Base-by-base conservation (phyloP, 169 alveolate species). In the Babesia bovis region DNA sequence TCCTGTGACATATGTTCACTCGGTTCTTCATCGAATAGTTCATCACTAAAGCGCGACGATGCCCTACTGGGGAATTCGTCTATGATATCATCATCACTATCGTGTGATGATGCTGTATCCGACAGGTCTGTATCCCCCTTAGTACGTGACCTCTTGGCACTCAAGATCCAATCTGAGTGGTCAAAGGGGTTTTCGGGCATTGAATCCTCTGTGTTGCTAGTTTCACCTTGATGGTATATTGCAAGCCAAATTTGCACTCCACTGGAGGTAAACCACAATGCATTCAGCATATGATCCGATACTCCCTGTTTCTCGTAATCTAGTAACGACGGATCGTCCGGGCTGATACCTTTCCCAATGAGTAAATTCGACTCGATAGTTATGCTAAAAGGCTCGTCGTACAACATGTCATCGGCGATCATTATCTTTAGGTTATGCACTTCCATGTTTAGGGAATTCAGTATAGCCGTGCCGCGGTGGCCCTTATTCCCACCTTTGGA, bases 371-470 rank as follows among this genome's bases (percentile, higher is more conserved):
- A 67, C 45, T 60, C 67, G 38, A 78, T 56, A n/a, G 73, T 71
- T 19, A 78, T 56, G 17, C 83, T 10, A 56, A 78, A 78, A 30
- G 87, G 83, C 15, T 51, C 71, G 36, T 49, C 60, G 36, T 78
- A 69, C 12, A 78, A 28, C 15, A 78, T 36, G 55, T 78, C 66
- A 59, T 78, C 87, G 47, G 71, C 49, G 60, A 78, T 51, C 38
- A 65, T 41, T 13, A 78, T 26, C 41, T 69, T 60, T 38, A 78
- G 53, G 38, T 70, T 57, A 52, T 69, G 50, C 21, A 61, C 50
- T 25, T 44, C 36, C n/a, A 78, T 36, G 36, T 65, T 59, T 33
- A 78, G 35, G 2, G 60, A 51, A 50, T 78, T 78, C 47, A 68
- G 55, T 30, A 78, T 28, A n/a, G 42, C 66, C 13, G 40, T 60